Conservation (phyloP, 1,284 basidiomycete genomes). For the Takashimella tepidaria region DNA sequence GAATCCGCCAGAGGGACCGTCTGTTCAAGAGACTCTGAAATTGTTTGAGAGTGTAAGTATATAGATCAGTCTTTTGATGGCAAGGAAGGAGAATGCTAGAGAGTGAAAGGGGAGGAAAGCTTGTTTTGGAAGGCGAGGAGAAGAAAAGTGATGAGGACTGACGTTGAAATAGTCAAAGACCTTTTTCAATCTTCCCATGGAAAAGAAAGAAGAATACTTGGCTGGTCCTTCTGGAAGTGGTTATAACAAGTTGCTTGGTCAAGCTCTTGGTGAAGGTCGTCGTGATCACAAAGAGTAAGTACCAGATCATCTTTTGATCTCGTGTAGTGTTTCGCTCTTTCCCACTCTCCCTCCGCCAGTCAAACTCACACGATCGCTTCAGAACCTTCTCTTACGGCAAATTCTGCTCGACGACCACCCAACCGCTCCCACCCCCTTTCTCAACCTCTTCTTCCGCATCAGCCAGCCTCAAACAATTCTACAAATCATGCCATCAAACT, state of each 20-base stretch:
- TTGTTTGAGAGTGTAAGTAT: conserved; percentile 21
- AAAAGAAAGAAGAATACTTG: conserved; percentile 15
- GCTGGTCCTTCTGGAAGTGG: conserved; percentile 17
- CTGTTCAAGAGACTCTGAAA: conserved; percentile 6
- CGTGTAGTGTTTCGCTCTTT: neutral
- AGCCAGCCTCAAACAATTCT: conserved; percentile 14
- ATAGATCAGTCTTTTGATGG: too few species aligned
- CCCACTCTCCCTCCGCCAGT: neutral
- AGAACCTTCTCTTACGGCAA: conserved; percentile 23
- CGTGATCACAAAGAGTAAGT: conserved; percentile 24
- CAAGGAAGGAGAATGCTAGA: too few species aligned
- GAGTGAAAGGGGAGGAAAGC: too few species aligned
- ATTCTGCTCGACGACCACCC: conserved; percentile 12
- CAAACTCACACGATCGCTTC: neutral
- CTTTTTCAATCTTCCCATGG: conserved; percentile 15
- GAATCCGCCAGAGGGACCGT: conserved; percentile 10
- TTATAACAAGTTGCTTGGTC: conserved; percentile 18
- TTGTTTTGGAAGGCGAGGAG: too few species aligned
- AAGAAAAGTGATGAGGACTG: too few species aligned
- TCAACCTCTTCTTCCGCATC: conserved; percentile 1
- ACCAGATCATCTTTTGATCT: neutral
- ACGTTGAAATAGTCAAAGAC: conserved; percentile 14
- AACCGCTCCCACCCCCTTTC: conserved; percentile 18
- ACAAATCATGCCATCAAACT: conserved; percentile 17
- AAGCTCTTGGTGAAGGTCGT: conserved; percentile 21